Evolutionary conservation across 1,284 basidiomycete genomes (phyloP), one percentile per base, ranked within the genome.

Genomic region (Austroboletus sp.): DNA sequence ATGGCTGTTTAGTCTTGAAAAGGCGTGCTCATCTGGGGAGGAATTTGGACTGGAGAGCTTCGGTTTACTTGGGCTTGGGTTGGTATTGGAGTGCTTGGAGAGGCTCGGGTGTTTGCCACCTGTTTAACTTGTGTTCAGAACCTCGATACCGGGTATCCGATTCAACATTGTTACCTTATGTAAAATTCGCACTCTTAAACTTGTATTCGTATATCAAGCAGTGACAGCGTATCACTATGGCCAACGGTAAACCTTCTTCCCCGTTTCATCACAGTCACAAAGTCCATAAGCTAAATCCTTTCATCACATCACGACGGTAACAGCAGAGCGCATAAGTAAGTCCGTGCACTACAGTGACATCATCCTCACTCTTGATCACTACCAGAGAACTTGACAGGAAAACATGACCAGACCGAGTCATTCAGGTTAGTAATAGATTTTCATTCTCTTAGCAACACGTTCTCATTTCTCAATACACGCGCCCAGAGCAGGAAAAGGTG

Each of bases 1-100:
- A 8, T 89, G 83, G 81, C 65, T 69, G 30, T 75, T 74, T 50
- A 75, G 76, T 48, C 66, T 71, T 33, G 59, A 44, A 61, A 71
- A 35, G 56, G 69, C 15, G 10, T 10, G 15, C 2, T 5, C 34
- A 23, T 47, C 46, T 11, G 36, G 15, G 4, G 46, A 4, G 6
- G 34, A 32, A 6, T 80, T 79, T 55, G 86, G 80, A 5, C 71
- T 75, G 4, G 71, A 76, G 44, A 86, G 83, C 51, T 89, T 88
- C 60, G 78, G 79, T 3, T 54, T 88, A 38, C 70, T 88, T 44
- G 76, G 78, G 0, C 65, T 89, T 35, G 72, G 71, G 4, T 63
- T 73, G 13, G 68, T 85, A 16, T 71, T 84, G 42, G 76, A 83
- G 42, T 78, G 72, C 49, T 59, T 86, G 53, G 75, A 80, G 27